A percentile compares a stretch with the other conserved stretches of the same genome.
phyloP scores from a whole-genome alignment of 31 red algal genomes.

The Asparagopsis taxiformis region DNA sequence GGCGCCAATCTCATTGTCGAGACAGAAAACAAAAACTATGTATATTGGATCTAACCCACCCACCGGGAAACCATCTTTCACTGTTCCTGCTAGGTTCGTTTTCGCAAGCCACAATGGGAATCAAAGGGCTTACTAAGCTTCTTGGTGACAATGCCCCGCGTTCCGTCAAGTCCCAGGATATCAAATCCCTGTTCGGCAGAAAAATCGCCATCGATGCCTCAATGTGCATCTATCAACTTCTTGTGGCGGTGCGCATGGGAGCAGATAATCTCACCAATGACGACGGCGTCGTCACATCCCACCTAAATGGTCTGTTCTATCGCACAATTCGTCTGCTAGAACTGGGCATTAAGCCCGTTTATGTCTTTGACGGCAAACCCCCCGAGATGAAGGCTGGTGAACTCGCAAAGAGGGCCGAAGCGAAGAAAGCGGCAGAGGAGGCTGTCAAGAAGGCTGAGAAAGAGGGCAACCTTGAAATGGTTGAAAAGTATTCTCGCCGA shows the following conservation, averaged over 20 bases:
- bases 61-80: not conserved
- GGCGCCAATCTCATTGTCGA: too few species aligned
- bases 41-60: too few species aligned
- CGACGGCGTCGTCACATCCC: constrained; percentile 83
- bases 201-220: constrained; percentile 93
- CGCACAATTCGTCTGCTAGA: constrained; percentile 88
- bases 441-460: constrained; percentile 81
- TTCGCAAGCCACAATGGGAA: constrained; percentile 68
- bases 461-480: constrained; percentile 79
- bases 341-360: constrained; percentile 85
- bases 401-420: constrained; percentile 74
- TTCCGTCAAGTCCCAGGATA: constrained; percentile 60
- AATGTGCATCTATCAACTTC: constrained; percentile 97
- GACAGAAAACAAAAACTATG: too few species aligned
- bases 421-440: constrained; percentile 65
- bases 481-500: constrained; percentile 81
- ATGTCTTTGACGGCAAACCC: constrained; percentile 95
- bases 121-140: constrained; percentile 89
- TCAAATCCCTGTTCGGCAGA: constrained; percentile 86
- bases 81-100: not conserved
- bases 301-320: constrained; percentile 96
- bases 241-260: constrained; percentile 82
- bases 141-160: constrained; percentile 82
- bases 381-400: constrained; percentile 89
- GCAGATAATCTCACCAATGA: constrained; percentile 92